Percentiles rank a stretch among this genome's conserved stretches.
These are phyloP conservation scores for Saccharum spontaneum DNA, from an alignment of 176 grass and related monocot genomes.

Conservation along the genomic window DNA sequence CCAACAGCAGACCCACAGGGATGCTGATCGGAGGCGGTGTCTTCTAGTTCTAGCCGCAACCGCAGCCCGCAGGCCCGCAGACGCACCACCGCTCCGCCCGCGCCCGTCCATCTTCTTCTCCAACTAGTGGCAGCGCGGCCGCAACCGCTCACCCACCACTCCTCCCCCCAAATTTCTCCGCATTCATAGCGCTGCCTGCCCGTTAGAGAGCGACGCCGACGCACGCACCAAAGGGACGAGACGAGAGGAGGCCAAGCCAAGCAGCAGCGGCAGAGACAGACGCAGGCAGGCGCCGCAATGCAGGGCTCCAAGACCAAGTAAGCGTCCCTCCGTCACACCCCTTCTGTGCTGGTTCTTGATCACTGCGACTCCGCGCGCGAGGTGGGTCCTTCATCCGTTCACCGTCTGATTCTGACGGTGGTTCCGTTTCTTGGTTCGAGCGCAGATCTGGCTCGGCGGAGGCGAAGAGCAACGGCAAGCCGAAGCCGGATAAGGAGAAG, in stretches of 20 bases:
- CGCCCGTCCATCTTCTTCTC: conserved; percentile 18
- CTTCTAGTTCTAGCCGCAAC: not conserved
- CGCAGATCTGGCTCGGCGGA: conserved; percentile 68
- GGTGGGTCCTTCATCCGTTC: not conserved
- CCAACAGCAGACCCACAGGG: conserved; percentile 19
- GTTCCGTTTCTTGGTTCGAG: not conserved
- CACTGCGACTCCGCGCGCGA: not conserved
- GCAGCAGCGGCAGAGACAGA: not conserved
- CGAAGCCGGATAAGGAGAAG: conserved; percentile 42
- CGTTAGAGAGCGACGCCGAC: not conserved
- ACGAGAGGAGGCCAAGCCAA: not conserved
- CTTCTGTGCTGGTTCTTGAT: not conserved
- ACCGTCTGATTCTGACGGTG: conserved; percentile 6
- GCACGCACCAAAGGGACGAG: not conserved
- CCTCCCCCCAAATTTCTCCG: conserved; percentile 12
- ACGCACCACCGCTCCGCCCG: not conserved
- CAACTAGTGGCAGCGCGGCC: conserved; percentile 28
- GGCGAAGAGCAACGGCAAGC: conserved; percentile 48
- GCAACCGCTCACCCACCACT: conserved; percentile 43
- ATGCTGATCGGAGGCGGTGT: conserved; percentile 17
- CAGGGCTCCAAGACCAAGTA: conserved; percentile 47
- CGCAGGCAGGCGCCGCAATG: conserved; percentile 28
- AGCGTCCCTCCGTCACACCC: not conserved
- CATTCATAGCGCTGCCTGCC: not conserved
- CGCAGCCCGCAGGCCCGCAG: not conserved